A percentile compares a stretch with the other conserved stretches of the same genome.
Conservation (phyloP, 2,329 filamentous ascomycete genomes). For the Coniochaeta sp. region DNA sequence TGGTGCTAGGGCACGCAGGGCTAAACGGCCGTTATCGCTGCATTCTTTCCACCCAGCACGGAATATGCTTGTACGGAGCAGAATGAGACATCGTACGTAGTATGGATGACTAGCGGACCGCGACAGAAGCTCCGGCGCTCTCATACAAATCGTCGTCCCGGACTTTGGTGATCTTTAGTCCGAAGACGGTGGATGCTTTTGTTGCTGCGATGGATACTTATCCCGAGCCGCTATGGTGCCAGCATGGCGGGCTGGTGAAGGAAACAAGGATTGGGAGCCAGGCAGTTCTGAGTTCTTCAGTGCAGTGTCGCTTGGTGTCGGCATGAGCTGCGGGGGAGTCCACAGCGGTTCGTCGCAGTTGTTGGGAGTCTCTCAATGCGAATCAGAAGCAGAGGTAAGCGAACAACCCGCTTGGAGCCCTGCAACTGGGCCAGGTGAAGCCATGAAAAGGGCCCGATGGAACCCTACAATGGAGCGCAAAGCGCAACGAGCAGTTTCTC, state of each 20-base stretch:
- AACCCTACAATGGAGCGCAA: background rate
- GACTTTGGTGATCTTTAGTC: no score
- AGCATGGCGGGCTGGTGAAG: background rate
- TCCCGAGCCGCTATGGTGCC: background rate
- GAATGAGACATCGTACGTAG: no score
- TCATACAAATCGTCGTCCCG: no score
- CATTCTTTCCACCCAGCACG: no score
- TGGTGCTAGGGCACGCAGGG: no score
- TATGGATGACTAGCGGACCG: no score
- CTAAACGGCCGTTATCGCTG: no score
- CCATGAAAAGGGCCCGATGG: background rate
- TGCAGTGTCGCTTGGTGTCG: background rate
- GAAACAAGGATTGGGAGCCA: no score
- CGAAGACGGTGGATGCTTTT: no score
- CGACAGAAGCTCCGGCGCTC: no score
- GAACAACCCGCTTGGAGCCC: constrained; percentile 12
- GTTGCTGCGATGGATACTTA: no score
- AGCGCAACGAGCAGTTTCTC: background rate
- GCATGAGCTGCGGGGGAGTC: background rate
- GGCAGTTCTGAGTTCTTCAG: background rate
- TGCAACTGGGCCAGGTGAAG: background rate
- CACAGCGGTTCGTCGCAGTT: constrained; percentile 3
- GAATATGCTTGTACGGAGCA: no score
- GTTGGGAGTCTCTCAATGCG: constrained; percentile 4
- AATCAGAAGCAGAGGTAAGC: constrained; percentile 19